These are phyloP conservation scores for Fusarium dlaminii DNA, from an alignment of 2,329 filamentous ascomycete species.

Conservation along the genomic window DNA sequence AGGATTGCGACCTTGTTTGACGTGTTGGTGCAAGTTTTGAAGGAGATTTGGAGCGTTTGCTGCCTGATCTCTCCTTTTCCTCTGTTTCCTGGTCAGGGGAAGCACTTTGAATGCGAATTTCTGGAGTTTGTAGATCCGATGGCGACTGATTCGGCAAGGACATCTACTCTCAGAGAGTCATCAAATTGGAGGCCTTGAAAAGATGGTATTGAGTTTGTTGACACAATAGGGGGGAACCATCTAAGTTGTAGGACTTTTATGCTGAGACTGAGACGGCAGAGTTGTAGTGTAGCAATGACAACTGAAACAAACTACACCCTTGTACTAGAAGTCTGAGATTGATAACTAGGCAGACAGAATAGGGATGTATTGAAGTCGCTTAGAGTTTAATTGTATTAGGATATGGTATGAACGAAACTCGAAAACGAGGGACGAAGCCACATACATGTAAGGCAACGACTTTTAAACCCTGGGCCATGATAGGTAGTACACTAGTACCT, in stretches of 20 bases:
- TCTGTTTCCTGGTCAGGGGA: slow-evolving; percentile 33
- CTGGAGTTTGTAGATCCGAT: slow-evolving; percentile 32
- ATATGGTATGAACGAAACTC: slow-evolving; percentile 9
- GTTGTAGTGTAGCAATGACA: not conserved
- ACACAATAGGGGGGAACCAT: not conserved
- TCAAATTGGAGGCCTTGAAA: slow-evolving; percentile 14
- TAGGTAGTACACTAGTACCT: slow-evolving; percentile 21
- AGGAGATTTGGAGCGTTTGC: slow-evolving; percentile 1
- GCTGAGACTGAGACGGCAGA: not conserved
- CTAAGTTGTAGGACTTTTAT: slow-evolving; percentile 3
- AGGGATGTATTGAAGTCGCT: not conserved
- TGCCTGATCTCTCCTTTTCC: not conserved
- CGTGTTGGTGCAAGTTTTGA: slow-evolving; percentile 26
- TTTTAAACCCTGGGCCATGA: slow-evolving; percentile 26
- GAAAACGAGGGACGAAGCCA: slow-evolving; percentile 31
- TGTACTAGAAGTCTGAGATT: not conserved
- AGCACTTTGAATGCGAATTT: slow-evolving; percentile 44
- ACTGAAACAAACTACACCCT: not conserved
- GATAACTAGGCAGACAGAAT: slow-evolving; percentile 12
- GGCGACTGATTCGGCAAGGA: slow-evolving; percentile 29
- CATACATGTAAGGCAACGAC: slow-evolving; percentile 36
- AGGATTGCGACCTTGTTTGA: slow-evolving; percentile 28
- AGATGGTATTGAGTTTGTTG: not conserved
- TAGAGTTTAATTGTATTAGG: slow-evolving; percentile 15
- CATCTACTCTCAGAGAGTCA: slow-evolving; percentile 40